phyloP scores from a whole-genome alignment of 495 filamentous ascomycete genomes.

The Amorphotheca resinae region DNA sequence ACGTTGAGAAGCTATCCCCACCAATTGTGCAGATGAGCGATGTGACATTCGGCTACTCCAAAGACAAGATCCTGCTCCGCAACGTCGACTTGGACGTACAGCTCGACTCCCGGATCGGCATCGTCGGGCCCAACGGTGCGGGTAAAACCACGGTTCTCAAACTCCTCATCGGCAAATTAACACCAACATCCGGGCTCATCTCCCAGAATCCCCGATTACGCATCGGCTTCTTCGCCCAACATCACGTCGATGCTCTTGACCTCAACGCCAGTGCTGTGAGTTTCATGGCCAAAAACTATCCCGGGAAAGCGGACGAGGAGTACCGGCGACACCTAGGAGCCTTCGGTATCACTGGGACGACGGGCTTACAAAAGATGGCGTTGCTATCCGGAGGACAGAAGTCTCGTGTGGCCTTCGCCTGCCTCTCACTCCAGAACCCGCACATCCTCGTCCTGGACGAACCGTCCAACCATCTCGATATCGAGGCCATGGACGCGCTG shows the following conservation, averaged over 20 bases:
- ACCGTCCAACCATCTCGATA: slow-evolving; percentile 96
- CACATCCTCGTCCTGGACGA: slow-evolving; percentile 98
- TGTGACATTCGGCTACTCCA: slow-evolving; percentile 82
- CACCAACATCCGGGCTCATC: slow-evolving; percentile 67
- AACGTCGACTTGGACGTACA: slow-evolving; percentile 94
- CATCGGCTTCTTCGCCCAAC: slow-evolving; percentile 95
- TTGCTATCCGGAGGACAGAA: slow-evolving; percentile 95
- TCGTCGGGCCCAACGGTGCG: slow-evolving; percentile 96
- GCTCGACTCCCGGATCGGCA: slow-evolving; percentile 94
- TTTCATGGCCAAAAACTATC: slow-evolving; percentile 91
- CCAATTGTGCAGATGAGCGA: slow-evolving; percentile 96
- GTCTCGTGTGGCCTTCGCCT: slow-evolving; percentile 93
- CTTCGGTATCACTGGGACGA: slow-evolving; percentile 97
- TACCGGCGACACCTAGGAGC: slow-evolving; percentile 92
- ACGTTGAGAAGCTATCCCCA: slow-evolving; percentile 92
- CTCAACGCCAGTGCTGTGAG: slow-evolving; percentile 75
- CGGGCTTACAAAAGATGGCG: slow-evolving; percentile 92
- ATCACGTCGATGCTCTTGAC: slow-evolving; percentile 95
- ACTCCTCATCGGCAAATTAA: slow-evolving; percentile 77
- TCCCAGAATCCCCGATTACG: slow-evolving; percentile 77
- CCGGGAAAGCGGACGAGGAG: slow-evolving; percentile 87
- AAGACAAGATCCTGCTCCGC: slow-evolving; percentile 65
- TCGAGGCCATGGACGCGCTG: slow-evolving; percentile 97
- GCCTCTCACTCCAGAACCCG: slow-evolving; percentile 80
- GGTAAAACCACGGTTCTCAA: slow-evolving; percentile 97